Percentiles rank a stretch among this genome's conserved stretches.
Conservation (phyloP, 371 early-diverging fungal genomes). For the Funneliformis caledonium region DNA sequence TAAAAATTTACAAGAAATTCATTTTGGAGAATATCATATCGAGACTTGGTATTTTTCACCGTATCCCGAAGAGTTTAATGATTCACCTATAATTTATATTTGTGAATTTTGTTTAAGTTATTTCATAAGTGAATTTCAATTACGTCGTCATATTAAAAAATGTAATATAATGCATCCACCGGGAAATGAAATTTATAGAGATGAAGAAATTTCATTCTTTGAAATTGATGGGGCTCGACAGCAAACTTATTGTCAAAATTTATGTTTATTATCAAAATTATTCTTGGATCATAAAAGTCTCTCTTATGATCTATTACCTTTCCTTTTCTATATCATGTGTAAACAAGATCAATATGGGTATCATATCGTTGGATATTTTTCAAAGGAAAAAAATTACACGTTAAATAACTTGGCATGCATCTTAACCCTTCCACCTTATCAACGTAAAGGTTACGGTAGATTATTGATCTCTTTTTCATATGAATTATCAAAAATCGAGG, state of each 20-base stretch:
- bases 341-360: conserved; percentile 78
- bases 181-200: conserved; percentile 98
- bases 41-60: conserved; percentile 98
- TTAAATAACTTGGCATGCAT: conserved; percentile 99
- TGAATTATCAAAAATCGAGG: conserved; percentile 86
- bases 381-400: conserved; percentile 96
- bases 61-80: conserved; percentile 96
- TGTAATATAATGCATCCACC: conserved; percentile 93
- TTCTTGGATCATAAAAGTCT: conserved; percentile 99
- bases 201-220: conserved; percentile 83
- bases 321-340: conserved; percentile 97
- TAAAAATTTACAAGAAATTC: conserved; percentile 90
- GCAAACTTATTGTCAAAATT: conserved; percentile 97
- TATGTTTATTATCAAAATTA: conserved; percentile 97
- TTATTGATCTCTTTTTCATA: conserved; percentile 97
- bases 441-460: conserved; percentile 98
- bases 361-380: conserved; percentile 99
- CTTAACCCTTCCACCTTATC: conserved; percentile 93
- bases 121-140: conserved; percentile 18
- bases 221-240: conserved; percentile 96
- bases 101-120: conserved; percentile 93
- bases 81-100: conserved; percentile 73
- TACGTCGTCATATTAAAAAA: conserved; percentile 51
- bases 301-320: conserved; percentile 99
- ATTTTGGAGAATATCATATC: conserved; percentile 87